phyloP scores from a whole-genome alignment of 257 asterid genomes.

The Solanum corneliomulleri region DNA sequence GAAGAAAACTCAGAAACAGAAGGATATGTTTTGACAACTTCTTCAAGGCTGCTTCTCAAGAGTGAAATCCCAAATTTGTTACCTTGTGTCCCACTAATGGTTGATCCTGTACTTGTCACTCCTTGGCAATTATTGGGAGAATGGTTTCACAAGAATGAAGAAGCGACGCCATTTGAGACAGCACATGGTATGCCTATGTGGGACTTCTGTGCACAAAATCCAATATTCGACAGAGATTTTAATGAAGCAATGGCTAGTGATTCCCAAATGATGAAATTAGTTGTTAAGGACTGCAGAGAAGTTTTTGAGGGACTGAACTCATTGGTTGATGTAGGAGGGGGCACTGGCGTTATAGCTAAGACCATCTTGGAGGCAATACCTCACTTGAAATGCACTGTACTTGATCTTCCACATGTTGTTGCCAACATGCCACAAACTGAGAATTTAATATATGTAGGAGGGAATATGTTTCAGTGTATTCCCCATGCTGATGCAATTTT shows the following conservation, averaged over 20 bases:
- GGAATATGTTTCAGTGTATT: constrained; percentile 7
- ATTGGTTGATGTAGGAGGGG: constrained; percentile 22
- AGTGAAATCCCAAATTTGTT: not conserved
- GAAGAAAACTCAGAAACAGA: not conserved
- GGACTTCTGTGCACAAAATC: not conserved
- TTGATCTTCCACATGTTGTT: constrained; percentile 13
- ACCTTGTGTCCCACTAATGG: not conserved
- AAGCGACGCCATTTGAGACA: not conserved
- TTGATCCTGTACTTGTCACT: not conserved
- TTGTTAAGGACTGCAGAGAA: constrained; percentile 2
- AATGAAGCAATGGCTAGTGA: constrained; percentile 25
- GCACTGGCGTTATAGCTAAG: constrained; percentile 8
- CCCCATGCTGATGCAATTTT: constrained; percentile 8
- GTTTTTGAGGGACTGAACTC: constrained; percentile 18
- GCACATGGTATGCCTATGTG: constrained; percentile 4
- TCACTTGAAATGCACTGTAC: constrained; percentile 2
- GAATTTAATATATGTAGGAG: constrained; percentile 4
- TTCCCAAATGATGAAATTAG: not conserved
- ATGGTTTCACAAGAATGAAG: constrained; percentile 9
- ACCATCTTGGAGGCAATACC: constrained; percentile 1
- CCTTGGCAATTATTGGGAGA: constrained; percentile 7
- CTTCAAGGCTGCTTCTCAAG: constrained; percentile 3
- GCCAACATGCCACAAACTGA: not conserved
- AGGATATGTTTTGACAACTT: constrained; percentile 4
- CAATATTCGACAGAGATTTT: constrained; percentile 3